Conservation (phyloP, 768 basidiomycete species). For the Lactarius tabidus region DNA sequence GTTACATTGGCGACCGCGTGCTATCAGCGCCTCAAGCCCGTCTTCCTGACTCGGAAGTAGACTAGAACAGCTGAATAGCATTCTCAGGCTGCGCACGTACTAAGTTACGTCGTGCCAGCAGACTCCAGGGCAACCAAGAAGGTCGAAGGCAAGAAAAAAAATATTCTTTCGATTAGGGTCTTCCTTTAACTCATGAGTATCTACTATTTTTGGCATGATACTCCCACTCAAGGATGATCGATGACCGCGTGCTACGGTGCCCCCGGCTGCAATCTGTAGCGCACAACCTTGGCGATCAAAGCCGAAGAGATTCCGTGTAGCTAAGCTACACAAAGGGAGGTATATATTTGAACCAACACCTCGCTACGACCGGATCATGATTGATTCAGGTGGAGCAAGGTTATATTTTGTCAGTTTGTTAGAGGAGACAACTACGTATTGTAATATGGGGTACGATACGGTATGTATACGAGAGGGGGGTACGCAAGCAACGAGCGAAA, state of each 20-base stretch:
- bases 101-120: no score
- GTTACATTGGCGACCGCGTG: no score
- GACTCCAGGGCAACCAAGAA: no score
- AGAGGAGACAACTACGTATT: conserved; percentile 19
- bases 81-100: no score
- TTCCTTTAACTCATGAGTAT: background rate
- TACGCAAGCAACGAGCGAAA: conserved; percentile 15
- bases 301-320: background rate
- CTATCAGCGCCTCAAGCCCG: background rate
- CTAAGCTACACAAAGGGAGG: background rate
- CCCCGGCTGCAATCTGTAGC: background rate
- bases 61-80: background rate
- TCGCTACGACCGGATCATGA: background rate
- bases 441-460: conserved; percentile 21
- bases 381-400: background rate
- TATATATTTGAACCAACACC: background rate
- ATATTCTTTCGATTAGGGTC: background rate
- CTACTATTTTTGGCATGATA: no score
- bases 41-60: no score
- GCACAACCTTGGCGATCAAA: background rate
- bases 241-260: background rate
- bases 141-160: background rate
- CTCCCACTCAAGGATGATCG: background rate
- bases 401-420: conserved; percentile 4
- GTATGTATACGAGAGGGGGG: conserved; percentile 10